These are phyloP conservation scores for Suillus subluteus DNA, from an alignment of 768 basidiomycete genomes.

Conservation along the genomic window DNA sequence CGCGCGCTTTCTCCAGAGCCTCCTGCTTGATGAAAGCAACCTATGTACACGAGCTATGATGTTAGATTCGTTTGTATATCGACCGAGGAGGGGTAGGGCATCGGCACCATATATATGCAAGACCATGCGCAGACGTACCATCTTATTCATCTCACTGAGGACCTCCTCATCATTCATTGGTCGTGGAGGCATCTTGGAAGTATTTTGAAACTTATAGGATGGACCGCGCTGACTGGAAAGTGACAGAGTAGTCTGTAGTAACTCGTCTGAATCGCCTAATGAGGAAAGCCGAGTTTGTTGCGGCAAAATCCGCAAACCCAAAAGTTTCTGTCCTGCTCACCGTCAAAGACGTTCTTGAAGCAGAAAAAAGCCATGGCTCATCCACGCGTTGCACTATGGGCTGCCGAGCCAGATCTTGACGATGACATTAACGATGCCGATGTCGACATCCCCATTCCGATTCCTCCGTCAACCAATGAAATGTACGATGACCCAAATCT, in stretches of 20 bases:
- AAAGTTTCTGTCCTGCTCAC: constrained; percentile 12
- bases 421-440: constrained; percentile 75
- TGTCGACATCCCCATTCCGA: constrained; percentile 40
- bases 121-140: constrained; percentile 57
- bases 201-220: background rate
- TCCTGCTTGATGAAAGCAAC: constrained; percentile 99
- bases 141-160: constrained; percentile 97
- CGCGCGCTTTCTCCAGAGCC: constrained; percentile 94
- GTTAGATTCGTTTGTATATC: constrained; percentile 14
- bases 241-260: background rate
- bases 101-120: constrained; percentile 10
- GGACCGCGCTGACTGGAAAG: constrained; percentile 1
- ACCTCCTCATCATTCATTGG: constrained; percentile 95
- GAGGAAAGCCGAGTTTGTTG: constrained; percentile 1
- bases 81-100: constrained; percentile 12
- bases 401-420: constrained; percentile 79
- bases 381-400: constrained; percentile 74
- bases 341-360: constrained; percentile 8
- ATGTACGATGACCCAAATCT: constrained; percentile 45
- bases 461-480: constrained; percentile 28
- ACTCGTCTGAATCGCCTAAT: constrained; percentile 2
- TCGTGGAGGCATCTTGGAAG: constrained; percentile 63
- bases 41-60: constrained; percentile 42
- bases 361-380: constrained; percentile 48
- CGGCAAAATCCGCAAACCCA: constrained; percentile 10